Conservation (phyloP, 331 rosid species). For the Quercus tomentella region DNA sequence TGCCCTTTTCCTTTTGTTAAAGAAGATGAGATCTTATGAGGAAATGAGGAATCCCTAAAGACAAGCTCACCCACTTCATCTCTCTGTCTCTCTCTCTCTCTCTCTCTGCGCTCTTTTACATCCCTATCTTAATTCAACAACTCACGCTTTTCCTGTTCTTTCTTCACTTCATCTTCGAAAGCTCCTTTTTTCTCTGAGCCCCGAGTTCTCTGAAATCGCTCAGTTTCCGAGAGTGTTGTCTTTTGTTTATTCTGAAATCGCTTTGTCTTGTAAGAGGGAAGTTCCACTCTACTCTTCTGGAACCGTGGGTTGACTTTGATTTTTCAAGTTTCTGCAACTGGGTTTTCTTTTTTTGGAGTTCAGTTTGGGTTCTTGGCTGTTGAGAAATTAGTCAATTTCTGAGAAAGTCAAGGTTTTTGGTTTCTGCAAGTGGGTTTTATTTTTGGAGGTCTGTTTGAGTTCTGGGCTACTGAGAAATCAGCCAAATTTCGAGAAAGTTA, state of each 20-base stretch:
- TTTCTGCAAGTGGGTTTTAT: neutral
- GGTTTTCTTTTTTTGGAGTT: neutral
- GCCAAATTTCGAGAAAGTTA: neutral
- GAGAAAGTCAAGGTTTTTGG: neutral
- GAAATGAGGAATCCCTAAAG: slow-evolving; percentile 37
- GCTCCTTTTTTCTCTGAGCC: slow-evolving; percentile 7
- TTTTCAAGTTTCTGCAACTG: neutral
- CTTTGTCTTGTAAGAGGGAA: neutral
- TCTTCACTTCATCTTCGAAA: slow-evolving; percentile 5
- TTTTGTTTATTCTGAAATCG: neutral
- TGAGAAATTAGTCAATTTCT: neutral
- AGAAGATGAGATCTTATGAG: slow-evolving; percentile 10
- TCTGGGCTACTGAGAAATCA: neutral
- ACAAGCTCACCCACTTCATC: slow-evolving; percentile 17
- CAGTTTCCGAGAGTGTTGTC: neutral
- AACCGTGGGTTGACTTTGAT: neutral
- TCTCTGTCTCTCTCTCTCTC: neutral
- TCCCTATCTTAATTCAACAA: slow-evolving; percentile 20
- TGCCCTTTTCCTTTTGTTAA: slow-evolving; percentile 7
- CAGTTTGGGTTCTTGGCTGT: neutral
- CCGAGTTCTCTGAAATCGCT: neutral
- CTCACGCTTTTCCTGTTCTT: slow-evolving; percentile 9
- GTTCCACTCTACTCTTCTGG: neutral
- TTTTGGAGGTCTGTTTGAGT: neutral
- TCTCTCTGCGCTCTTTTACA: neutral